Evolutionary conservation across 2,329 filamentous ascomycete genomes (phyloP).

Genomic region (Verticillium zaregamsianum): DNA sequence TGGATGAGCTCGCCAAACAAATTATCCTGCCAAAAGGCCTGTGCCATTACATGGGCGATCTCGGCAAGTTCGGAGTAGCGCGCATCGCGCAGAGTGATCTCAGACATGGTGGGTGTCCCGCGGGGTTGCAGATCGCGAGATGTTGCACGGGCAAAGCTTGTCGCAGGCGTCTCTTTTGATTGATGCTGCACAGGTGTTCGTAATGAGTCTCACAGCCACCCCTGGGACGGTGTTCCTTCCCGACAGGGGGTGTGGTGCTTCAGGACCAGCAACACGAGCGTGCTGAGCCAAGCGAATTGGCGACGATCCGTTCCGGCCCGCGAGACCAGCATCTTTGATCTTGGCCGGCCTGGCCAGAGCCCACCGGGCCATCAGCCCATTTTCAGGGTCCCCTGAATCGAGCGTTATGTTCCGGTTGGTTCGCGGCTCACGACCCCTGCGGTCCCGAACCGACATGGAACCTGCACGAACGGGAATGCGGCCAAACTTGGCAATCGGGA

Average conservation of each 20-base stretch:
- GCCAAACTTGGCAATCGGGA: neutral
- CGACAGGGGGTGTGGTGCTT: too few species aligned
- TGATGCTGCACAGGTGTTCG: neutral
- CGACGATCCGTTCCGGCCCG: neutral
- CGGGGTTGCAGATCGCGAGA: neutral
- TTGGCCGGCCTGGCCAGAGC: neutral
- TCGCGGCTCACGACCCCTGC: neutral
- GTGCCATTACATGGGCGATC: slow-evolving; percentile 23
- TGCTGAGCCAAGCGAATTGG: neutral
- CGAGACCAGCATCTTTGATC: neutral
- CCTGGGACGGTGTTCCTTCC: too few species aligned
- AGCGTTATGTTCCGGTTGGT: neutral
- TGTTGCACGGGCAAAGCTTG: neutral
- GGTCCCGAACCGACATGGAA: neutral
- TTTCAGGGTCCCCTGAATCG: neutral
- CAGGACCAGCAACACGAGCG: neutral
- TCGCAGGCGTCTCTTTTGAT: neutral
- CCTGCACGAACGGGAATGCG: neutral
- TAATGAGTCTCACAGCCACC: too few species aligned
- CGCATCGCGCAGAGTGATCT: slow-evolving; percentile 11
- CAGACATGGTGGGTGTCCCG: neutral
- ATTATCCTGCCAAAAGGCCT: slow-evolving; percentile 28
- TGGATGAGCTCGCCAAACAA: slow-evolving; percentile 28
- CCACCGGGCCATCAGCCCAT: neutral
- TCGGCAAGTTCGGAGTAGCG: slow-evolving; percentile 18